These are phyloP conservation scores for Populus pruinosa DNA, from an alignment of 345 rosid species.

Conservation along the genomic window DNA sequence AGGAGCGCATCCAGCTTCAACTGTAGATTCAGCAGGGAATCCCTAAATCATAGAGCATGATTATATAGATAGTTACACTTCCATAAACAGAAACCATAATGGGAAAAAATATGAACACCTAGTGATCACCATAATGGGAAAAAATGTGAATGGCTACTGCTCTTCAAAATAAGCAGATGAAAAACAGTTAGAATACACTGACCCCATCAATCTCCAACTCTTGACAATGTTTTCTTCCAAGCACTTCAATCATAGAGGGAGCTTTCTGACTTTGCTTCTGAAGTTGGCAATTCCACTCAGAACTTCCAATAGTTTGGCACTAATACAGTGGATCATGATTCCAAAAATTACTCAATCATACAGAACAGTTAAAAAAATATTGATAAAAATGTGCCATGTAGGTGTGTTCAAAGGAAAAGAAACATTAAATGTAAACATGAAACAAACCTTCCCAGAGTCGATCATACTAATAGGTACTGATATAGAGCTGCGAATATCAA, in stretches of 20 bases:
- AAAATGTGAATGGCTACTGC: not conserved
- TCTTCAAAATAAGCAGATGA: not conserved
- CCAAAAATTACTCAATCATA: conserved; percentile 6
- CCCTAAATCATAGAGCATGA: conserved; percentile 41
- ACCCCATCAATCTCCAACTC: conserved; percentile 58
- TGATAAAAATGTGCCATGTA: not conserved
- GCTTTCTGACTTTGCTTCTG: conserved; percentile 44
- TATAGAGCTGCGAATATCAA: conserved; percentile 42
- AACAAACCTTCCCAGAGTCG: conserved; percentile 59
- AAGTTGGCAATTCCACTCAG: conserved; percentile 49
- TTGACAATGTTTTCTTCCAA: conserved; percentile 39
- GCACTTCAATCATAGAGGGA: conserved; percentile 61
- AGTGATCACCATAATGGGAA: not conserved
- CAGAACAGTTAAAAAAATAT: not conserved
- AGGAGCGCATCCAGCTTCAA: conserved; percentile 47
- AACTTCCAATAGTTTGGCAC: conserved; percentile 37
- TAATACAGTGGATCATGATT: conserved; percentile 18
- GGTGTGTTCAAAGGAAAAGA: not conserved
- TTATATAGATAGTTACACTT: not conserved
- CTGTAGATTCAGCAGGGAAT: conserved; percentile 34
- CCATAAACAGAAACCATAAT: not conserved
- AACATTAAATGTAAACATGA: not conserved
- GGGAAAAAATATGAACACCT: not conserved
- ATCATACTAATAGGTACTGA: conserved; percentile 54
- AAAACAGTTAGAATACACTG: conserved; percentile 7